These are phyloP conservation scores for Kwoniella newhampshirensis DNA, from an alignment of 768 basidiomycete genomes.

Conservation along the genomic window DNA sequence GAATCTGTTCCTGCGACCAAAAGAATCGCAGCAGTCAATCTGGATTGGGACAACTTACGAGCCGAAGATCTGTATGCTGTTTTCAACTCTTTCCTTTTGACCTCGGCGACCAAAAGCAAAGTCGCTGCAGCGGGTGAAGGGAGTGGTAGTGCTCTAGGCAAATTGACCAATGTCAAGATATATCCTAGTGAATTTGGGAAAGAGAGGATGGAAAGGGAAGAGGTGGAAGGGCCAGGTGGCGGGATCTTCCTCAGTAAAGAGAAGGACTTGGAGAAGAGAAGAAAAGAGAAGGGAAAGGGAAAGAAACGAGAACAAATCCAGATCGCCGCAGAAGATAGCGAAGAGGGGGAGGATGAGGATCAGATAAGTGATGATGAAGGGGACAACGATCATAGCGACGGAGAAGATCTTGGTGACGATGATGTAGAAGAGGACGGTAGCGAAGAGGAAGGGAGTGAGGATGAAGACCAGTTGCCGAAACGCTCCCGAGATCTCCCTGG, in stretches of 20 bases:
- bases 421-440: conserved; percentile 17
- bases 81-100: conserved; percentile 73
- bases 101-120: conserved; percentile 38
- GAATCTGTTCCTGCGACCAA: conserved; percentile 59
- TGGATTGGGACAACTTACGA: conserved; percentile 96
- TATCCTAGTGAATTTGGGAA: conserved; percentile 95
- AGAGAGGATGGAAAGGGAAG: conserved; percentile 78
- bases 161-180: conserved; percentile 72
- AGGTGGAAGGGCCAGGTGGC: conserved; percentile 81
- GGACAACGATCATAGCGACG: conserved; percentile 51
- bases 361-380: conserved; percentile 42
- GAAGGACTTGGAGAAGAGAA: conserved; percentile 32
- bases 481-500: conserved; percentile 1
- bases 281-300: conserved; percentile 57
- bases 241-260: conserved; percentile 64
- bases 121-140: conserved; percentile 30
- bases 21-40: conserved; percentile 85
- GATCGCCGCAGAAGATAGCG: conserved; percentile 25
- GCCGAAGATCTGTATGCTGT: conserved; percentile 88
- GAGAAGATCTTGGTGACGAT: conserved; percentile 28
- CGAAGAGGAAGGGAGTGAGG: conserved; percentile 59
- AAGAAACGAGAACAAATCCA: conserved; percentile 26
- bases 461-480: conserved; percentile 12
- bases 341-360: conserved; percentile 25
- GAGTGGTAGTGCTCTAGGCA: conserved; percentile 56